phyloP scores from a whole-genome alignment of 192 early-diverging fungal genomes.

The Entomortierella lignicola region DNA sequence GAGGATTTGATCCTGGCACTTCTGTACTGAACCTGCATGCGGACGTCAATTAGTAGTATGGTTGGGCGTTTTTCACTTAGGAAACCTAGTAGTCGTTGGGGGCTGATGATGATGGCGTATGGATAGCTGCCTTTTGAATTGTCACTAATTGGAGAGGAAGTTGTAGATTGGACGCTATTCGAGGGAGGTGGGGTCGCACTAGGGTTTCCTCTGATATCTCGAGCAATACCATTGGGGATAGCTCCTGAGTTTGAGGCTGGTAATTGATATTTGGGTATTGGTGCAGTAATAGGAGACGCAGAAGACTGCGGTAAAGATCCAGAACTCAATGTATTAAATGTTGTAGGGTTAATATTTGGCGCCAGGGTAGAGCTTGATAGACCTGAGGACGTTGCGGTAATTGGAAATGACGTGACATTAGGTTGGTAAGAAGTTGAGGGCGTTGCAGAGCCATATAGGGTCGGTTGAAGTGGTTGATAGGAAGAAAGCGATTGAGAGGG shows the following conservation, averaged over 20 bases:
- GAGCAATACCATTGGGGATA: conserved; percentile 2
- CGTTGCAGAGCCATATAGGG: conserved; percentile 3
- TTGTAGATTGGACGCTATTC: conserved; percentile 2
- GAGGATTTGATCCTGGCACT: conserved; percentile 76
- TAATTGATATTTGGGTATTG: conserved; percentile 4
- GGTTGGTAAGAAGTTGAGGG: background rate
- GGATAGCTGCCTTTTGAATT: conserved; percentile 21
- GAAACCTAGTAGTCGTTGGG: conserved; percentile 51
- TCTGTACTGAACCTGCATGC: conserved; percentile 74
- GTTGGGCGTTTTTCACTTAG: conserved; percentile 53
- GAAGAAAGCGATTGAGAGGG: conserved; percentile 25
- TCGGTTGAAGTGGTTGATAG: conserved; percentile 33
- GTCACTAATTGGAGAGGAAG: conserved; percentile 18
- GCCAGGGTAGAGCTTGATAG: background rate
- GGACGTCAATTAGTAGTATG: conserved; percentile 81
- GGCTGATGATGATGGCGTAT: conserved; percentile 47
- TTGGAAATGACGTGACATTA: background rate
- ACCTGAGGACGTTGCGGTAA: background rate
- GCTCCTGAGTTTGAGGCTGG: conserved; percentile 24
- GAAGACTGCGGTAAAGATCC: conserved; percentile 1
- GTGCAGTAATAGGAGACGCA: conserved; percentile 13
- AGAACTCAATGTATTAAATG: conserved; percentile 1
- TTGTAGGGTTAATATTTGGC: background rate
- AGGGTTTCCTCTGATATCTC: background rate
- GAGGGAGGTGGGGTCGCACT: conserved; percentile 22